These are phyloP conservation scores for Dictyostelium citrinum DNA, from an alignment of 78 protist species.

Conservation along the genomic window DNA sequence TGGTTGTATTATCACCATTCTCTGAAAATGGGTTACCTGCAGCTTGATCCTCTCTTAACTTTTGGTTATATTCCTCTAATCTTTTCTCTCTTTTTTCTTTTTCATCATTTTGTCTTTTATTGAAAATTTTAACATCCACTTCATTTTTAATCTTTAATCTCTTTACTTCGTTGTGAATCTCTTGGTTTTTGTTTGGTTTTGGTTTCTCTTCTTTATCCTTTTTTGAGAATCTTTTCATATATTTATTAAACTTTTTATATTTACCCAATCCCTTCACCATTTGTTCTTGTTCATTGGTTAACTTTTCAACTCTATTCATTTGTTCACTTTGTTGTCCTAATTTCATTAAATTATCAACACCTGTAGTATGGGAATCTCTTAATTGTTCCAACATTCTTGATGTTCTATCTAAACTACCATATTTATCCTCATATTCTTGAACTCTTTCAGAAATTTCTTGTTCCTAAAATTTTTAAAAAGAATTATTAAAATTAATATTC, in stretches of 20 bases:
- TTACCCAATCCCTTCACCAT: constrained; percentile 25
- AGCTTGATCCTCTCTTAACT: not conserved
- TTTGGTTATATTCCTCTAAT: not conserved
- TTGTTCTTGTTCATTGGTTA: constrained; percentile 27
- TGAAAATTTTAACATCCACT: constrained; percentile 19
- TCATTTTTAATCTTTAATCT: constrained; percentile 27
- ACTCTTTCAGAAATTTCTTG: constrained; percentile 22
- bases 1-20: not conserved
- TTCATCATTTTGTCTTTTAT: constrained; percentile 21
- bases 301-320: constrained; percentile 17
- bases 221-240: constrained; percentile 24
- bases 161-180: constrained; percentile 10
- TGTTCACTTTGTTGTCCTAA: constrained; percentile 49
- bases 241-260: constrained; percentile 59
- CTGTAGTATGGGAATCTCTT: constrained; percentile 46
- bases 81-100: constrained; percentile 11
- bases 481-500: not conserved
- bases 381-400: constrained; percentile 40
- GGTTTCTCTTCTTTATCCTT: not conserved
- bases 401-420: constrained; percentile 45
- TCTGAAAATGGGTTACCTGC: not conserved
- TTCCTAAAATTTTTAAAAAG: not conserved
- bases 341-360: constrained; percentile 44
- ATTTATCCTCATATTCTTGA: constrained; percentile 24
- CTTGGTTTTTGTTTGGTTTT: constrained; percentile 1